Conservation (phyloP, 331 rosid genomes). For the Malus hybrid region DNA sequence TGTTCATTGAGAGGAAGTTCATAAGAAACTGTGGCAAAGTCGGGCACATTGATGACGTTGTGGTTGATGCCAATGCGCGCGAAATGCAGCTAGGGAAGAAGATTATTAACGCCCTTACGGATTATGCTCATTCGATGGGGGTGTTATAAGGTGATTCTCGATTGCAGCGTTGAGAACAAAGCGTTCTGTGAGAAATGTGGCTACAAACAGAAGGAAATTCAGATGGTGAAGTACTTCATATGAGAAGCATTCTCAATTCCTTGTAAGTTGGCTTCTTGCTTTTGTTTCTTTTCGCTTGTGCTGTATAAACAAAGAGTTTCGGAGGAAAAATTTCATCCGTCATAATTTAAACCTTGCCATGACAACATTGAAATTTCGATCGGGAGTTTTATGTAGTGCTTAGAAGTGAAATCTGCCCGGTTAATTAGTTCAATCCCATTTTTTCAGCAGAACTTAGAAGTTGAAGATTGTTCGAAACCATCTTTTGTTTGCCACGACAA, state of each 20-base stretch:
- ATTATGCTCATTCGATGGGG: constrained; percentile 56
- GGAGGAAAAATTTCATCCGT: not conserved
- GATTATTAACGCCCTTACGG: constrained; percentile 46
- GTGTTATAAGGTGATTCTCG: constrained; percentile 82
- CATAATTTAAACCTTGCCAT: not conserved
- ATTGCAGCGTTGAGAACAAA: constrained; percentile 51
- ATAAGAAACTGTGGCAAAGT: constrained; percentile 70
- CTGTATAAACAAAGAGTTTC: not conserved
- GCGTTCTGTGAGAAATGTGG: constrained; percentile 77
- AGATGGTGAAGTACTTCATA: constrained; percentile 65
- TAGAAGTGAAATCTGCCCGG: too few species aligned
- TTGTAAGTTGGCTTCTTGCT: not conserved
- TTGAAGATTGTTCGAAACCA: not conserved
- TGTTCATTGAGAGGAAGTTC: constrained; percentile 59
- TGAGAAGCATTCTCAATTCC: constrained; percentile 16
- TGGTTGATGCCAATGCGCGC: constrained; percentile 61
- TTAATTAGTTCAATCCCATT: not conserved
- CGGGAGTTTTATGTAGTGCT: not conserved
- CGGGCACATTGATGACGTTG: constrained; percentile 78
- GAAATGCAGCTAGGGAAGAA: constrained; percentile 54
- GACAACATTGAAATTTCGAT: not conserved
- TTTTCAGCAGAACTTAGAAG: not conserved
- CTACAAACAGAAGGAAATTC: constrained; percentile 45
- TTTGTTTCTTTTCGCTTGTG: not conserved
- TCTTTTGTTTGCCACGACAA: not conserved